Conservation (phyloP, 2,329 filamentous ascomycete genomes). For the Sporothrix euskadiensis region DNA sequence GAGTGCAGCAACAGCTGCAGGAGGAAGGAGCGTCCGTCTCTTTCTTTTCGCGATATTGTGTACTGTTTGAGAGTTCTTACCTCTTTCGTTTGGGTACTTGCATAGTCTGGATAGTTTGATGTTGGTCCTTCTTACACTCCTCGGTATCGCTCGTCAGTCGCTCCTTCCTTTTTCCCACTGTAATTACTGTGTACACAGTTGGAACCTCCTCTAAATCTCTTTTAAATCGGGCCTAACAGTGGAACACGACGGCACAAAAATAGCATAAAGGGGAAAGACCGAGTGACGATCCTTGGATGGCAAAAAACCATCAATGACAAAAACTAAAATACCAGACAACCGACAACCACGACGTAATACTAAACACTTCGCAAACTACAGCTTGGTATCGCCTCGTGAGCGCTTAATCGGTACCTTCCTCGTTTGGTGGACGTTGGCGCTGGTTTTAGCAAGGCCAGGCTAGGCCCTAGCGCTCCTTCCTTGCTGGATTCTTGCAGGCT, state of each 20-base stretch:
- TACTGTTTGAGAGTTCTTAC: not conserved
- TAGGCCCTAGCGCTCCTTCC: slow-evolving; percentile 2
- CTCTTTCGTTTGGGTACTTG: not conserved
- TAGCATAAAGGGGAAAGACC: slow-evolving; percentile 8
- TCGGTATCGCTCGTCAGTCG: not conserved
- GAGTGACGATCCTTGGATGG: not conserved
- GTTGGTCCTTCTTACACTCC: not conserved
- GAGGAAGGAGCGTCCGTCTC: slow-evolving; percentile 3
- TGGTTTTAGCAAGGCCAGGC: not conserved
- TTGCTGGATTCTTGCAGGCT: not conserved
- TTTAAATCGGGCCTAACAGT: not conserved
- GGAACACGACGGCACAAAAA: not conserved
- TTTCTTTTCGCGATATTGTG: not conserved
- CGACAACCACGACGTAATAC: no score
- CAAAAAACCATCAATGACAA: not conserved
- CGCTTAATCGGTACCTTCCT: slow-evolving; percentile 13
- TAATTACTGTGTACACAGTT: not conserved
- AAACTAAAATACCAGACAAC: not conserved
- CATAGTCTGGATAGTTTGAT: not conserved
- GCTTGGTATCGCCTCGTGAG: not conserved
- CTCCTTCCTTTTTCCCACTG: not conserved
- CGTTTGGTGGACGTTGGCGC: not conserved
- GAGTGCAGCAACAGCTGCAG: not conserved
- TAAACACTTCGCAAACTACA: not conserved
- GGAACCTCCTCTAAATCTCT: not conserved